Base-by-base conservation (phyloP, 179 eudicot genomes). In the Beta corolliflora region DNA sequence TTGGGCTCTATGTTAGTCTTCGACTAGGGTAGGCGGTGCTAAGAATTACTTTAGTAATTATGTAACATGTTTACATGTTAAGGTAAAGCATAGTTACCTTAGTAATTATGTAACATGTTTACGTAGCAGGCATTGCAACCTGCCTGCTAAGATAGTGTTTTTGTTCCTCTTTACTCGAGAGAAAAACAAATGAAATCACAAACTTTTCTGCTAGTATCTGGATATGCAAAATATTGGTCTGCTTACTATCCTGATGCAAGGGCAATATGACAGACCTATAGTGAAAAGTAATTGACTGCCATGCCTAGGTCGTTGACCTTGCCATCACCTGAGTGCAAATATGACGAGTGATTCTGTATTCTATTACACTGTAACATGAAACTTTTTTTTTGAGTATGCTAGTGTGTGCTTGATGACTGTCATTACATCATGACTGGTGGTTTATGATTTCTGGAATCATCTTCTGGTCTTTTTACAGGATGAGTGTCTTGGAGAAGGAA, bases 401-500 rank as follows among this genome's bases (percentile, higher is more conserved):
- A 36, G 48, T 67, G 31, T 65, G 19, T 23, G 13, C 70, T 58
- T 41, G 18, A 18, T 29, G 14, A 45, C 56, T 71, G 41, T 36
- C 52, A 31, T 29, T 21, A 48, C 29, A 71, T 68, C 67, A 75
- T 68, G 66, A 45, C 61, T 69, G 29, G 48, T 64, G 5, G 15
- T 64, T 50, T 59, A 36, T 41, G 13, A 16, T 48, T 7, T 52
- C 50, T 46, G 53, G 59, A 50, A 9, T 80, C 16, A 21, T 60
- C 14, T 50, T 66, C 79, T 50, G 46, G 54, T 72, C 29, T 55
- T 75, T 79, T 25, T 29, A 60, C 56, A 95, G 99, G 99, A 92
- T 46, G 79, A 89, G 82, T 73, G 90, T 89, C 52, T 81, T 94
- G 71, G 89, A 92, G 83, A 94, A 88, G 82, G 98, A 92, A 89